Conservation (phyloP, 208 protist genomes). For the Leishmania arabica region DNA sequence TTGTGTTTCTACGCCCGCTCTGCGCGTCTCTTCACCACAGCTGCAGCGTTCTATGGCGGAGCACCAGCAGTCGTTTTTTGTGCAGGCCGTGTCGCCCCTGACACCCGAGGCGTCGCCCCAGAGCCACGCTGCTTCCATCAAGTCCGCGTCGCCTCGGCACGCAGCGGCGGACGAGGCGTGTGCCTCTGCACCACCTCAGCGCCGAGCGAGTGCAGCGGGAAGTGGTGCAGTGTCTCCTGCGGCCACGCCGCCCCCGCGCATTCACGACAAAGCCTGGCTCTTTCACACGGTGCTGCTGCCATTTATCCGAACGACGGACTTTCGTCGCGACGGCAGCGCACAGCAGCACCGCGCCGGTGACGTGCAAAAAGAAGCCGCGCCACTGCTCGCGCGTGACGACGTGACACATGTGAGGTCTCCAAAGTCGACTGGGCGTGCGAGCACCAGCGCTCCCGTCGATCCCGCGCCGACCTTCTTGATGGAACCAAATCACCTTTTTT, state of each 20-base stretch:
- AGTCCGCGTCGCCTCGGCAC: neutral
- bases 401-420: neutral
- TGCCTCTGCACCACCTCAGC: neutral
- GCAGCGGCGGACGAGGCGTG: neutral
- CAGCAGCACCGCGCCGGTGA: neutral
- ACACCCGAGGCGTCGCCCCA: neutral
- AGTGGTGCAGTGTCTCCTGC: neutral
- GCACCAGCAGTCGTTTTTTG: neutral
- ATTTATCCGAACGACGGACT: neutral
- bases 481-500: conserved; percentile 2
- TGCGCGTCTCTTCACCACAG: neutral
- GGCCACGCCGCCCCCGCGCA: neutral
- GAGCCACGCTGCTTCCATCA: neutral
- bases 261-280: conserved; percentile 2
- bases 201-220: neutral
- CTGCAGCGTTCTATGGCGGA: neutral
- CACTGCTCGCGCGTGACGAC: neutral
- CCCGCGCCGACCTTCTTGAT: neutral
- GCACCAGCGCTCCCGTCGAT: neutral
- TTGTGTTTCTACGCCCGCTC: neutral
- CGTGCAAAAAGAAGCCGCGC: neutral
- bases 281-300: conserved; percentile 7
- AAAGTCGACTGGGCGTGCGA: neutral
- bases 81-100: neutral
- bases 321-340: neutral